A percentile compares a stretch with the other conserved stretches of the same genome.
phyloP scores from a whole-genome alignment of 2,329 filamentous ascomycete species.

The Hypocreales sp. region DNA sequence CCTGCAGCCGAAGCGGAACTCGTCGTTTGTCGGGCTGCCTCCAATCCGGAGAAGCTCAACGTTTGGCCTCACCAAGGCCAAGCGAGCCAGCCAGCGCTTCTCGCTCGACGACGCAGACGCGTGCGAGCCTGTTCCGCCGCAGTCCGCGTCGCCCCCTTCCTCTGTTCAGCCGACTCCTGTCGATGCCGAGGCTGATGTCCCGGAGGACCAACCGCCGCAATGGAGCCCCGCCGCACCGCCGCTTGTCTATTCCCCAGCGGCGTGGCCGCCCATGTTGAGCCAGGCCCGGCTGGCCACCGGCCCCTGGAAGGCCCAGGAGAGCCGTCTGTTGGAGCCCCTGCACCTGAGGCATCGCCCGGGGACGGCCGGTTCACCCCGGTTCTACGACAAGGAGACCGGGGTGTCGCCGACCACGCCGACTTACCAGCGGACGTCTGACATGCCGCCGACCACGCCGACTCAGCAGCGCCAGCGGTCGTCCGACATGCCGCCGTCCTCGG shows the following conservation, averaged over 20 bases:
- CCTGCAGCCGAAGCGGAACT: slow-evolving; percentile 23
- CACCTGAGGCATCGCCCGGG: slow-evolving; percentile 17
- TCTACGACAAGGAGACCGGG: slow-evolving; percentile 37
- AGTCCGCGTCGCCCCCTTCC: no score
- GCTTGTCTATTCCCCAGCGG: no score
- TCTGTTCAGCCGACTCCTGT: no score
- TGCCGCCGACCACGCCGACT: no score
- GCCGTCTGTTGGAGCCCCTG: slow-evolving; percentile 35
- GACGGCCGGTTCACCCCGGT: slow-evolving; percentile 16
- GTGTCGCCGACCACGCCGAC: slow-evolving; percentile 5
- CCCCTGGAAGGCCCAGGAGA: slow-evolving; percentile 39
- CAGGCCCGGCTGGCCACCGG: slow-evolving; percentile 30
- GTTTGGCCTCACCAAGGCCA: slow-evolving; percentile 27
- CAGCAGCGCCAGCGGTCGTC: no score
- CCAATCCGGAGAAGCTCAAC: slow-evolving; percentile 43
- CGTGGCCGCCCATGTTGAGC: no score
- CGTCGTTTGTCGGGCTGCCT: slow-evolving; percentile 41
- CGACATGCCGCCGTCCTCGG: slow-evolving; percentile 34
- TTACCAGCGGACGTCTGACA: slow-evolving; percentile 6
- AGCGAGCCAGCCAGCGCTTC: slow-evolving; percentile 17
- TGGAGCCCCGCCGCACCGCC: no score
- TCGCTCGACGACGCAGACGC: slow-evolving; percentile 17
- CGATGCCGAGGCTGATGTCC: no score
- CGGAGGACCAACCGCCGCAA: no score
- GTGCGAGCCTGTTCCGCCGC: no score